Evolutionary conservation across 345 rosid genomes (phyloP).

Genomic region (Eucalyptus curtisii): DNA sequence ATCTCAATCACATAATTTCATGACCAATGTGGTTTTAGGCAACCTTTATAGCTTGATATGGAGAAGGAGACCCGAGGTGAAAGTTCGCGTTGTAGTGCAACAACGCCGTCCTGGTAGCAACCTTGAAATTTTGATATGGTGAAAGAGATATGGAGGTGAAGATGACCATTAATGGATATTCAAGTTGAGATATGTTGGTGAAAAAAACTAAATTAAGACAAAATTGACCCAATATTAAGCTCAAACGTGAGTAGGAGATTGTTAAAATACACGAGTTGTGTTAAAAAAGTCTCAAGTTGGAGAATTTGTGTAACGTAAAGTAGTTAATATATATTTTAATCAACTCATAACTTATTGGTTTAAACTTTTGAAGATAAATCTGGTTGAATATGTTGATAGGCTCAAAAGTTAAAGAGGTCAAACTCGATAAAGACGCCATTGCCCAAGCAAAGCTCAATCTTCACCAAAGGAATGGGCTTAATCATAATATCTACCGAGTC

Average conservation of each 20-base stretch:
- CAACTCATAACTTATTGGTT: too few relatives aligned
- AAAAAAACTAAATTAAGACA: too few relatives aligned
- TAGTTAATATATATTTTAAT: too few relatives aligned
- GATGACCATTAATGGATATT: background rate
- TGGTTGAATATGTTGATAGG: background rate
- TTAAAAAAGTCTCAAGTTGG: background rate
- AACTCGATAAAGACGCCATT: background rate
- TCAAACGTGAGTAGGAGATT: background rate
- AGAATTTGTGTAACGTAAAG: fast-evolving
- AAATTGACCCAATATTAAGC: background rate
- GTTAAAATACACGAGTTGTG: fast-evolving
- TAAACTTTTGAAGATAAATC: background rate
- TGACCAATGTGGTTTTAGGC: background rate
- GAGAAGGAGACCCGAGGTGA: background rate
- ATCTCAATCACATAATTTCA: background rate
- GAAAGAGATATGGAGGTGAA: background rate
- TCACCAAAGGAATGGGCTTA: background rate
- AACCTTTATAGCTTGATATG: background rate
- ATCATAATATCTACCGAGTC: background rate
- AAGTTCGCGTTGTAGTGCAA: too few relatives aligned
- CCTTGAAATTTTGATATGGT: background rate
- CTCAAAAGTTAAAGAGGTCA: background rate
- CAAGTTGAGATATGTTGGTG: fast-evolving
- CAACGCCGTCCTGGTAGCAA: fast-evolving
- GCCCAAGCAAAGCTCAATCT: background rate